A percentile compares a stretch with the other conserved stretches of the same genome.
Conservation (phyloP, 805 yeast species). For the Monosporozyma yasuniensis region DNA sequence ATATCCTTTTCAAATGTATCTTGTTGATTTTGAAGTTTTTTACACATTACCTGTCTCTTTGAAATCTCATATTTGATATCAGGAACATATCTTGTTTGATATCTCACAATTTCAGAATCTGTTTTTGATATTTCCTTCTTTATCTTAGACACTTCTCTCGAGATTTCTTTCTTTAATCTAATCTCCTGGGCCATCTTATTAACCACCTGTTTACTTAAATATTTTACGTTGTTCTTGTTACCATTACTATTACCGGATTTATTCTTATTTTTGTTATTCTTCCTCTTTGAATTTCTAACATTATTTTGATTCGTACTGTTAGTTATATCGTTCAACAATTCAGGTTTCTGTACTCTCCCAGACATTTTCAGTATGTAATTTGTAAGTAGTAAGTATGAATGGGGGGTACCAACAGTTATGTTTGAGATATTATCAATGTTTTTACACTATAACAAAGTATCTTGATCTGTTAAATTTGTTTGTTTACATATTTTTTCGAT, state of each 20-base stretch:
- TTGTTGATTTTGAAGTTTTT: constrained; percentile 8
- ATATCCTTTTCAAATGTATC: constrained; percentile 4
- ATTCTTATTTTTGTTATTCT: not conserved
- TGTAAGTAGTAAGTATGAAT: no score
- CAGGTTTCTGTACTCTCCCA: not conserved
- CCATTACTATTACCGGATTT: not conserved
- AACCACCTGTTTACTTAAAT: constrained; percentile 5
- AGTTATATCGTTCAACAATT: not conserved
- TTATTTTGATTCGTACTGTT: not conserved
- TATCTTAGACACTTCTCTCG: not conserved
- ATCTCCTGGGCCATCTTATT: constrained; percentile 4
- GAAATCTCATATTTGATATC: constrained; percentile 21
- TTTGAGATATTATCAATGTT: no score
- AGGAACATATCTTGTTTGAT: constrained; percentile 16
- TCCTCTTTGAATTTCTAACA: not conserved
- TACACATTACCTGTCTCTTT: constrained; percentile 18
- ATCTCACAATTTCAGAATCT: constrained; percentile 5
- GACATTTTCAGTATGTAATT: not conserved
- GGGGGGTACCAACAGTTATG: no score
- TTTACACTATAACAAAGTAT: not conserved
- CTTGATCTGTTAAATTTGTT: not conserved
- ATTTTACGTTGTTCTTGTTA: not conserved
- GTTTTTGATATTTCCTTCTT: constrained; percentile 1
- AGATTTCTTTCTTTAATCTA: constrained; percentile 3
- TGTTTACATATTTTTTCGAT: not conserved